Evolutionary conservation across 345 rosid species (phyloP), one percentile per base, ranked within the genome.

Genomic region (Euclidium syriacum): DNA sequence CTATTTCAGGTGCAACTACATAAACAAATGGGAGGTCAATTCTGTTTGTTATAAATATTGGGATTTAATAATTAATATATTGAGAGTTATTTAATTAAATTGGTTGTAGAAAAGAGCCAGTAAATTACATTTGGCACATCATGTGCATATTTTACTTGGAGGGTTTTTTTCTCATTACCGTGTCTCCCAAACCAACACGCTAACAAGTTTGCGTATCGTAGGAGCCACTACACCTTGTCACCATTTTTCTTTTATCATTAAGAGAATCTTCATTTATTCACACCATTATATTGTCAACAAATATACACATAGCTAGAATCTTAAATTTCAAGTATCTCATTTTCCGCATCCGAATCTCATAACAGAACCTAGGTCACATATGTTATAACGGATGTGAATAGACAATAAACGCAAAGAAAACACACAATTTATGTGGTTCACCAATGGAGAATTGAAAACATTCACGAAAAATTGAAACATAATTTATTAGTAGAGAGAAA

Each of bases 11-110:
- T 50, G 27, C 4, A 29, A 30, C 5, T 6, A 53, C 65, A 57
- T 47, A 56, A 57, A 67, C 64, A 67, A 67, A 36, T 67, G 57
- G 17, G 23, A 18, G 16, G 62, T 54, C 47, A 25, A 34, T 8
- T 65, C 23, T n/a, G 22, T 18, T 32, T n/a, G 22, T 18, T 34
- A 54, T 54, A 34, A 32, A 53, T 5, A 42, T 41, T 42, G 25
- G 25, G 10, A 53, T 25, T 35, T 17, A 33, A 9, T 55, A 65
- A n/a, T n/a, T 42, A 40, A 1, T 39, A 7, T 2, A 4, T 32
- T 10, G 36, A 27, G 10, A 25, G 25, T 40, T 39, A 16, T 15
- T 12, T 4, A 23, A 15, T 15, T 12, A 2, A 23, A 15, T 32
- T 2, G 39, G 0, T 24, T 1, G 25, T n/a, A 8, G 22, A 30